These are phyloP conservation scores for Suhomyces atakaporum DNA, from an alignment of 1,139 yeast genomes.

Conservation along the genomic window DNA sequence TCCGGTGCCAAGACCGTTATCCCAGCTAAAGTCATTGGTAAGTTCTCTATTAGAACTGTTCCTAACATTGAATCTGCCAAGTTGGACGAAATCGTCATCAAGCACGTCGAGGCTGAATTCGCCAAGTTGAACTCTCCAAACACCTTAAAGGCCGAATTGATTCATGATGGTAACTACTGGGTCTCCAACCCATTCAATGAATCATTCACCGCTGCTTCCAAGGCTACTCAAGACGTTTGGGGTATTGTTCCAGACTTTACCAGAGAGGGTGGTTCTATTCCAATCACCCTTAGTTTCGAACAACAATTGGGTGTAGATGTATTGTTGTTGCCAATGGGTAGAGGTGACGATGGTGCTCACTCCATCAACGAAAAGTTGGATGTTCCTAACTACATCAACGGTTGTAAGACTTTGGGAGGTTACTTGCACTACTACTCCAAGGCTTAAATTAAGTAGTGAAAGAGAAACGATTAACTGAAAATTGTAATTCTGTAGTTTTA, in stretches of 20 bases:
- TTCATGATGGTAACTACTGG: slow-evolving; percentile 97
- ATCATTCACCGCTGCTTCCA: slow-evolving; percentile 89
- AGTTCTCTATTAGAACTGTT: slow-evolving; percentile 95
- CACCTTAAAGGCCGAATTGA: slow-evolving; percentile 66
- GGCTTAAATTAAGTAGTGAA: no score
- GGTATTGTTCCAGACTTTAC: slow-evolving; percentile 94
- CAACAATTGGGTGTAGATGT: slow-evolving; percentile 82
- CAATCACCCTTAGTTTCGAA: slow-evolving; percentile 92
- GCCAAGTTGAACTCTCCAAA: slow-evolving; percentile 74
- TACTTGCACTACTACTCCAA: slow-evolving; percentile 83
- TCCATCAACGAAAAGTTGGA: slow-evolving; percentile 95
- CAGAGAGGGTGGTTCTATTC: slow-evolving; percentile 98
- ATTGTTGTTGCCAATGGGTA: slow-evolving; percentile 91
- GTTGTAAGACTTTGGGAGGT: slow-evolving; percentile 91
- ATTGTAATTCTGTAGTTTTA: no score
- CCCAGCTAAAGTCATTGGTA: slow-evolving; percentile 92
- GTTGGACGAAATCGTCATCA: slow-evolving; percentile 74
- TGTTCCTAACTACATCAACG: slow-evolving; percentile 85
- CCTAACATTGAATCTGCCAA: slow-evolving; percentile 85
- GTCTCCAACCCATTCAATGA: slow-evolving; percentile 91
- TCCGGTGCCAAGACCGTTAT: slow-evolving; percentile 98
- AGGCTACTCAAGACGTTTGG: slow-evolving; percentile 95
- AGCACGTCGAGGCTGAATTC: slow-evolving; percentile 68
- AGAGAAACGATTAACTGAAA: no score
- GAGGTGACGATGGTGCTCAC: slow-evolving; percentile 99